These are phyloP conservation scores for Salix suchowensis DNA, from an alignment of 345 rosid species.

Conservation along the genomic window DNA sequence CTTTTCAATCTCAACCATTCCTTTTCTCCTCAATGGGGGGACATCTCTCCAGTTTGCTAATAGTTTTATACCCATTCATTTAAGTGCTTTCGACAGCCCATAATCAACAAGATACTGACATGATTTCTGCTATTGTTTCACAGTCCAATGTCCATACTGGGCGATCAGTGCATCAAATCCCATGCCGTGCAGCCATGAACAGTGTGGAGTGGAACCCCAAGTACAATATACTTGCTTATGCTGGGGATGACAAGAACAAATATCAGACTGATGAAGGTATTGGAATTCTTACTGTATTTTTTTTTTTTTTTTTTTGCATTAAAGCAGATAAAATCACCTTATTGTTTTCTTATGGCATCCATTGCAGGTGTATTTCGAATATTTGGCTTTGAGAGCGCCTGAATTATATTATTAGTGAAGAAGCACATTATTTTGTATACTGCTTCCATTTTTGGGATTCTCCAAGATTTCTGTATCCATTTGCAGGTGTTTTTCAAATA, in stretches of 20 bases:
- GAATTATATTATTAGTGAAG: background rate
- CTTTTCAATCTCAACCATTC: background rate
- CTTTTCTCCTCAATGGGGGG: background rate
- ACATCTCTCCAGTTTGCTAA: background rate
- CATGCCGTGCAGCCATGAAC: conserved; percentile 95
- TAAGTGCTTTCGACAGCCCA: too few species aligned
- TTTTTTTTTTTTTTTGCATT: background rate
- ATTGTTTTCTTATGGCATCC: background rate
- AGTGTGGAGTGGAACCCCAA: conserved; percentile 99
- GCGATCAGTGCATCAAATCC: conserved; percentile 82
- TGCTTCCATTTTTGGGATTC: background rate
- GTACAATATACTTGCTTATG: conserved; percentile 84
- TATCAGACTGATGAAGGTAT: conserved; percentile 89
- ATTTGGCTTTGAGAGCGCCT: conserved; percentile 77
- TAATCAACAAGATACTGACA: background rate
- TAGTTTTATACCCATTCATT: background rate
- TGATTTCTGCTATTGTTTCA: conserved; percentile 3
- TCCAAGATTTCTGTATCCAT: too few species aligned
- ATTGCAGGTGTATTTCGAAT: conserved; percentile 83
- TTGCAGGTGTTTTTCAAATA: conserved; percentile 84
- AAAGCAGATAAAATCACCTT: background rate
- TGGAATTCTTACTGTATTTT: background rate
- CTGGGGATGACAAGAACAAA: conserved; percentile 97
- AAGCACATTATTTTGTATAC: background rate
- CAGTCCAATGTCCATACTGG: conserved; percentile 92